A percentile compares a stretch with the other conserved stretches of the same genome.
Evolutionary conservation across 2,329 filamentous ascomycete species (phyloP).

Genomic region (Phialophora macrospora): DNA sequence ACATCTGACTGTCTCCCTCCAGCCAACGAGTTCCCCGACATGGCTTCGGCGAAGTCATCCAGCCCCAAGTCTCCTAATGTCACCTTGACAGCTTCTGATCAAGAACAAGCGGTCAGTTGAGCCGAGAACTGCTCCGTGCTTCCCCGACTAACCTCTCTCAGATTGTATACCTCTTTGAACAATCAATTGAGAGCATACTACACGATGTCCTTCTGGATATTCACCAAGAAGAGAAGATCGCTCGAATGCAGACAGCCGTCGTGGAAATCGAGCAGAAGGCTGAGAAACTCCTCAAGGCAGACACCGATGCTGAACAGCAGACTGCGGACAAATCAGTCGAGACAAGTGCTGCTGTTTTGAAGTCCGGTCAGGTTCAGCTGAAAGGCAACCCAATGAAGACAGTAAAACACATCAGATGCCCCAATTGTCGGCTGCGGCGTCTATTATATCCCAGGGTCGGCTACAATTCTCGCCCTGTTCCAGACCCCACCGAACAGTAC

Average conservation of each 20-base stretch:
- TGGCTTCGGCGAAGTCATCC: slow-evolving; percentile 24
- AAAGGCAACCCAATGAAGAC: slow-evolving; percentile 64
- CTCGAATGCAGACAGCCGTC: slow-evolving; percentile 61
- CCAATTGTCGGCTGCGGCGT: slow-evolving; percentile 64
- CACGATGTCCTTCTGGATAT: slow-evolving; percentile 63
- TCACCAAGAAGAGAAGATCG: slow-evolving; percentile 65
- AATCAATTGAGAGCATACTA: slow-evolving; percentile 64
- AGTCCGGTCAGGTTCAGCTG: slow-evolving; percentile 58
- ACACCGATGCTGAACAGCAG: slow-evolving; percentile 44
- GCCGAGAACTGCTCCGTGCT: not conserved
- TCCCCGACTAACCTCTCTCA: slow-evolving; percentile 24
- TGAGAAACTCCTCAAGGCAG: slow-evolving; percentile 43
- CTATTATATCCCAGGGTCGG: slow-evolving; percentile 63
- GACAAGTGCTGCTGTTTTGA: slow-evolving; percentile 58
- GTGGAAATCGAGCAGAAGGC: slow-evolving; percentile 51
- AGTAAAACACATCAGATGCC: slow-evolving; percentile 64
- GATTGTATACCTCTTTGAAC: slow-evolving; percentile 57
- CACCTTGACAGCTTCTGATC: slow-evolving; percentile 28
- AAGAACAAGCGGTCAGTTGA: slow-evolving; percentile 31
- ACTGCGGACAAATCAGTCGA: slow-evolving; percentile 47
- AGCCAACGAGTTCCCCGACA: slow-evolving; percentile 23
- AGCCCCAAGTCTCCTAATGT: slow-evolving; percentile 22
- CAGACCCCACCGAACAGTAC: slow-evolving; percentile 57
- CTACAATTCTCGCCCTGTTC: slow-evolving; percentile 53
- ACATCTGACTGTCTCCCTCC: slow-evolving; percentile 34